Percentiles rank a stretch among this genome's conserved stretches.
Conservation (phyloP, 257 asterid genomes). For the Fraxinus cuspidata region DNA sequence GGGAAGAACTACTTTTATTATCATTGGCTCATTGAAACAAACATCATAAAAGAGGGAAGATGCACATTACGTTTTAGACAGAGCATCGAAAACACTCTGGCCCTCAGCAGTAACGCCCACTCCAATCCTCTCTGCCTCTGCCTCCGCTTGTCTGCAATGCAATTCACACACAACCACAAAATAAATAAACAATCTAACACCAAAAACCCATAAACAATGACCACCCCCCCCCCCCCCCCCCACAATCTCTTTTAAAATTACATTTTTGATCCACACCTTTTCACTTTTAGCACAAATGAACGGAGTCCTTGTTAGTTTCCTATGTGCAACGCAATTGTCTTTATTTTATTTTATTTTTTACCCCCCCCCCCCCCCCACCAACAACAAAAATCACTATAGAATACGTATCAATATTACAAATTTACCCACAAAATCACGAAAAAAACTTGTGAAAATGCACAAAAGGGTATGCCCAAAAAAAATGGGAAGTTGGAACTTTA, state of each 20-base stretch:
- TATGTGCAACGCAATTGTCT: too few relatives aligned
- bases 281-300: too few relatives aligned
- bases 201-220: not conserved
- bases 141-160: conserved; percentile 78
- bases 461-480: not conserved
- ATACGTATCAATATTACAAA: not conserved
- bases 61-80: conserved; percentile 82
- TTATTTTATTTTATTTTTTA: too few relatives aligned
- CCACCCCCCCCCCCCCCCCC: too few relatives aligned
- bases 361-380: too few relatives aligned
- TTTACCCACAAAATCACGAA: not conserved
- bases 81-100: conserved; percentile 84
- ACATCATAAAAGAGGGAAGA: not conserved
- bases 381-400: not conserved
- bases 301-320: too few relatives aligned
- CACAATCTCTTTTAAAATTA: too few relatives aligned
- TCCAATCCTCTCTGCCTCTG: conserved; percentile 91
- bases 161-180: conserved; percentile 22
- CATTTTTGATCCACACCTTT: too few relatives aligned
- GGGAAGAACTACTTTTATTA: not conserved
- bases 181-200: conserved; percentile 10
- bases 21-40: not conserved
- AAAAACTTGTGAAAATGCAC: not conserved
- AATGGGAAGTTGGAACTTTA: conserved; percentile 7
- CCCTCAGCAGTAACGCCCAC: conserved; percentile 95